These are phyloP conservation scores for Alternaria metachromatica DNA, from an alignment of 2,329 filamentous ascomycete genomes.

Conservation along the genomic window DNA sequence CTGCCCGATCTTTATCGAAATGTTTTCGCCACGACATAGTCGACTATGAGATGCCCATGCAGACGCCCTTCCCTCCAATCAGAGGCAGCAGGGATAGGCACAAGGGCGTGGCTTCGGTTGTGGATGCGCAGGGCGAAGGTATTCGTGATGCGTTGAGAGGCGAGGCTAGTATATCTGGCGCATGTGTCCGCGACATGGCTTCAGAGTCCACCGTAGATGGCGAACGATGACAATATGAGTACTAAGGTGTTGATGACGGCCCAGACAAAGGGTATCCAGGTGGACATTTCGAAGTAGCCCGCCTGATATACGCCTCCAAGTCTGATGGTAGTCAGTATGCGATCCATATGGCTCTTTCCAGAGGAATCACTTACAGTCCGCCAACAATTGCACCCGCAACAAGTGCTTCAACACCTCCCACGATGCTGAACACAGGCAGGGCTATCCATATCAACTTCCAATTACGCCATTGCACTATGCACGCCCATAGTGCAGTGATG, in stretches of 20 bases:
- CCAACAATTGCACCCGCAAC: conserved; percentile 84
- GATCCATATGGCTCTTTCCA: neutral
- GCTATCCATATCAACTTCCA: conserved; percentile 71
- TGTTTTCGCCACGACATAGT: neutral
- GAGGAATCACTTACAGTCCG: conserved; percentile 66
- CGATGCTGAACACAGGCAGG: conserved; percentile 71
- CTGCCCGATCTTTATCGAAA: neutral
- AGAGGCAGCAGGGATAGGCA: neutral
- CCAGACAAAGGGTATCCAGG: conserved; percentile 93
- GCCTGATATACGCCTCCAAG: conserved; percentile 80
- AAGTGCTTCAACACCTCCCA: conserved; percentile 78
- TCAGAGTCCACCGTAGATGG: conserved; percentile 86
- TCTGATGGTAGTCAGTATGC: conserved; percentile 51
- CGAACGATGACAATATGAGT: conserved; percentile 85
- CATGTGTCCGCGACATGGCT: neutral
- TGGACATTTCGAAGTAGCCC: conserved; percentile 89
- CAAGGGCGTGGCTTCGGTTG: neutral
- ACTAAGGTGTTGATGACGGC: conserved; percentile 82
- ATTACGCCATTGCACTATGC: conserved; percentile 70
- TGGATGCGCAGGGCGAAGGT: neutral
- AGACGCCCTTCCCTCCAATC: neutral
- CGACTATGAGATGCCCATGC: neutral
- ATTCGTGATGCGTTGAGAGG: neutral
- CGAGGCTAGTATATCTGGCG: neutral
- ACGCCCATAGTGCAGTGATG: conserved; percentile 72